phyloP scores from a whole-genome alignment of 2,329 filamentous ascomycete species.

The Cladosporium sp. region DNA sequence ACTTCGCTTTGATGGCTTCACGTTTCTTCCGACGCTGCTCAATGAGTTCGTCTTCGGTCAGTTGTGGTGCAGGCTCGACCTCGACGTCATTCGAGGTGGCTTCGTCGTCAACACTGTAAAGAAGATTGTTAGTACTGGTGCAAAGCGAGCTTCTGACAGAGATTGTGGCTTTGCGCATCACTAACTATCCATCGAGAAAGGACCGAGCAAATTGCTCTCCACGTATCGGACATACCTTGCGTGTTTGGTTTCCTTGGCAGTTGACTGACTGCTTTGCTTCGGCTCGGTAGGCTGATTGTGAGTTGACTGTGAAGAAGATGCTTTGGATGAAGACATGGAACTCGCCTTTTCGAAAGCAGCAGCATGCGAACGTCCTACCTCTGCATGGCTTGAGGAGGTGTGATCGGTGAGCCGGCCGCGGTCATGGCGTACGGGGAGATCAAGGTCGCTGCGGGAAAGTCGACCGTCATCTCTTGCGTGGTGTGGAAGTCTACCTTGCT shows the following conservation, averaged over 20 bases:
- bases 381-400: background rate
- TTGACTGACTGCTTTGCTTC: slow-evolving; percentile 45
- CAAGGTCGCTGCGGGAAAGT: slow-evolving; percentile 6
- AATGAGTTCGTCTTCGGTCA: slow-evolving; percentile 77
- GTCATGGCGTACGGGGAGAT: slow-evolving; percentile 6
- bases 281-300: slow-evolving; percentile 3
- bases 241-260: slow-evolving; percentile 29
- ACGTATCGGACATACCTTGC: slow-evolving; percentile 28
- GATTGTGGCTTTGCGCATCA: background rate
- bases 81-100: slow-evolving; percentile 54
- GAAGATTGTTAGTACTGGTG: slow-evolving; percentile 50
- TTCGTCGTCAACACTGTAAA: background rate
- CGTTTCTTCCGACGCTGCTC: slow-evolving; percentile 81
- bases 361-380: background rate
- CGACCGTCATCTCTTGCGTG: background rate
- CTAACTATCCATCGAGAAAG: background rate
- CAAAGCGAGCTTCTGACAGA: background rate
- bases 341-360: slow-evolving; percentile 7
- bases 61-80: slow-evolving; percentile 46
- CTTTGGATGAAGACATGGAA: slow-evolving; percentile 12
- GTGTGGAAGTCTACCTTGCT: background rate
- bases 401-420: background rate
- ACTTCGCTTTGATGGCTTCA: slow-evolving; percentile 82
- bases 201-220: background rate
- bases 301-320: slow-evolving; percentile 5